Evolutionary conservation across 2,329 filamentous ascomycete genomes (phyloP).

Genomic region (Cladosporium sp.): DNA sequence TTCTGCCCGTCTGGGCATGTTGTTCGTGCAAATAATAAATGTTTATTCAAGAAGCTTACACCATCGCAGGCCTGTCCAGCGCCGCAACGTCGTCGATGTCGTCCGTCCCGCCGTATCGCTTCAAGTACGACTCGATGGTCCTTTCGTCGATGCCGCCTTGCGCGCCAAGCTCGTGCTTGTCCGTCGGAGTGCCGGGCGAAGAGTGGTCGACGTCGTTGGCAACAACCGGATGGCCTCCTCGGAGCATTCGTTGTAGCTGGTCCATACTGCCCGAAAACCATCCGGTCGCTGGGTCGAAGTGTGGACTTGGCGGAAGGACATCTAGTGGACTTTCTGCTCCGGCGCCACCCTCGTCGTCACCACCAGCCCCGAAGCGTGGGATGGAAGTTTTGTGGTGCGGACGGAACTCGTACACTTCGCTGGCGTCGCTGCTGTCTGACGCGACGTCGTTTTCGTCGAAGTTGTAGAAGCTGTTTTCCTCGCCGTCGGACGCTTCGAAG

Average conservation of each 20-base stretch:
- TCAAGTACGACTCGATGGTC: constrained; percentile 9
- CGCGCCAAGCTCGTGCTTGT: neutral
- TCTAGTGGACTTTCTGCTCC: neutral
- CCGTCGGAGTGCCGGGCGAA: constrained; percentile 1
- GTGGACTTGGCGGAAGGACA: constrained; percentile 15
- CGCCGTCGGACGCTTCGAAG: constrained; percentile 27
- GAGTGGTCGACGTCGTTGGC: neutral
- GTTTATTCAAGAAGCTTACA: neutral
- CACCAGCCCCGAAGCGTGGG: neutral
- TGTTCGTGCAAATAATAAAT: neutral
- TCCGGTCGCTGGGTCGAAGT: constrained; percentile 27
- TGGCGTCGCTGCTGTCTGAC: constrained; percentile 25
- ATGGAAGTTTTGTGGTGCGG: constrained; percentile 16
- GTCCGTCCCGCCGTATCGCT: constrained; percentile 7
- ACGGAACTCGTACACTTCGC: constrained; percentile 28
- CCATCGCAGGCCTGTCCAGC: constrained; percentile 1
- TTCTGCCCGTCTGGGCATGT: no score
- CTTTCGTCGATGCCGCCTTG: constrained; percentile 4
- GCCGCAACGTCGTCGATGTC: neutral
- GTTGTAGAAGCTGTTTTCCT: constrained; percentile 30
- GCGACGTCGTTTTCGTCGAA: constrained; percentile 26
- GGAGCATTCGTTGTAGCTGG: constrained; percentile 21
- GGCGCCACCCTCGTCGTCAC: neutral
- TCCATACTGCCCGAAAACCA: constrained; percentile 32
- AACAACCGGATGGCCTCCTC: neutral